A percentile compares a stretch with the other conserved stretches of the same genome.
Conservation (phyloP, 73 alveolate species). For the Paramecium primaurelia region DNA sequence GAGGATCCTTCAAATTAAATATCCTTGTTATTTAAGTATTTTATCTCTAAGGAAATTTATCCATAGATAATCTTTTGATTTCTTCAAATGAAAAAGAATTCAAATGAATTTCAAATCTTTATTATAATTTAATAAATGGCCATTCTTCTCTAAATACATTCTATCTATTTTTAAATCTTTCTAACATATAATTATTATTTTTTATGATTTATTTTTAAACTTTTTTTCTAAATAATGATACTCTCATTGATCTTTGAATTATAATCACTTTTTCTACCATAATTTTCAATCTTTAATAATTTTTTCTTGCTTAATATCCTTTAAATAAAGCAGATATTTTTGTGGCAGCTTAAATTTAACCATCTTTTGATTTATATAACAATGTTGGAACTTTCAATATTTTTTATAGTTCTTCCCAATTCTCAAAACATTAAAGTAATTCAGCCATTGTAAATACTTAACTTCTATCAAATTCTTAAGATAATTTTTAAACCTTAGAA, state of each 20-base stretch:
- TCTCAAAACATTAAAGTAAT: not conserved
- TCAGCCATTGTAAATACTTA: not conserved
- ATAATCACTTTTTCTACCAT: conserved; percentile 19
- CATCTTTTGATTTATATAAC: not conserved
- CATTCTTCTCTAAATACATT: conserved; percentile 14
- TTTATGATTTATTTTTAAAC: not conserved
- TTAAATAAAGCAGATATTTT: not conserved
- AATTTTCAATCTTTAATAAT: not conserved
- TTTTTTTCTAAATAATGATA: not conserved
- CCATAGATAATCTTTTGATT: conserved; percentile 1
- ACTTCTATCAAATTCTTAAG: not conserved
- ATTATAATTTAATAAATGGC: not conserved
- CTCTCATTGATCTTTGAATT: not conserved
- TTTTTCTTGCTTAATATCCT: not conserved
- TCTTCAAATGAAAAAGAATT: conserved; percentile 30
- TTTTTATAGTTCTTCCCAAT: not conserved
- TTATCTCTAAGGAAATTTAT: not conserved
- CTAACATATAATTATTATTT: conserved; percentile 15
- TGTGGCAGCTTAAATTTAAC: not conserved
- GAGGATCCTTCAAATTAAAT: conserved; percentile 88
- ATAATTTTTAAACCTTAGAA: not conserved
- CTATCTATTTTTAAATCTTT: conserved; percentile 27
- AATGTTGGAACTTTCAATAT: not conserved
- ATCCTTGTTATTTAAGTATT: conserved; percentile 74
- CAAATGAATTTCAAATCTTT: conserved; percentile 16